Base-by-base conservation (phyloP, 768 basidiomycete genomes). In the Tylopilus sp. region DNA sequence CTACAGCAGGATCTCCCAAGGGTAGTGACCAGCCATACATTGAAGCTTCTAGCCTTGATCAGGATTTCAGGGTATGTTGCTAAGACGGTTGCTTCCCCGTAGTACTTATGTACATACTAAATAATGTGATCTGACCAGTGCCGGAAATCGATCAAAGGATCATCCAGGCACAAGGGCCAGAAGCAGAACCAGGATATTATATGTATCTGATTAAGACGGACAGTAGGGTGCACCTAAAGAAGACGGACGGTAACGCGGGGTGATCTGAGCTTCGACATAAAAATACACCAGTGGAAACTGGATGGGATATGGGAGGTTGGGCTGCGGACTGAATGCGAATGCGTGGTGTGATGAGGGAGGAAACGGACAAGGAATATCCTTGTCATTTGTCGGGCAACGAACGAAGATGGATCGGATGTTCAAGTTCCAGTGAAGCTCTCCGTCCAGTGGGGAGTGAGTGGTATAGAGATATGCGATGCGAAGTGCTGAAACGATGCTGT, bases 361-460 rank as follows among this genome's bases (percentile, higher is more conserved):
- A 39, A 39, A 20, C 21, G 38, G 17, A 56, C 53, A 48, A 59
- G 45, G 49, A 28, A 50, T 35, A 50, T 13, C 51, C 55, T 48
- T 47, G 51, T 51, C 38, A 26, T 6, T 26, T 26, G 26, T 47
- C 47, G 51, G 44, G 39, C 23, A 54, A 54, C 31, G 50, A 68
- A 65, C 28, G 58, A 53, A 52, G 28, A 48, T 51, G 51, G 45
- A 20, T 49, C 50, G 62, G 56, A 50, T 26, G 59, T 57, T 59
- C 68, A 64, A 64, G 33, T 64, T 64, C 66, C 68, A 51, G 61
- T 58, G 68, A 66, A 65, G 11, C 53, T 21, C 21, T 53, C 61
- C 51, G 56, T 40, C 51, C 40, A 25, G 47, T 47, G 40, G 55
- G 52, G 28, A 56, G 47, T 58, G 52, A 44, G 25, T 31, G 30